A percentile compares a stretch with the other conserved stretches of the same genome.
Evolutionary conservation across 441 rosid species (phyloP).

Genomic region (Gossypium davidsonii): DNA sequence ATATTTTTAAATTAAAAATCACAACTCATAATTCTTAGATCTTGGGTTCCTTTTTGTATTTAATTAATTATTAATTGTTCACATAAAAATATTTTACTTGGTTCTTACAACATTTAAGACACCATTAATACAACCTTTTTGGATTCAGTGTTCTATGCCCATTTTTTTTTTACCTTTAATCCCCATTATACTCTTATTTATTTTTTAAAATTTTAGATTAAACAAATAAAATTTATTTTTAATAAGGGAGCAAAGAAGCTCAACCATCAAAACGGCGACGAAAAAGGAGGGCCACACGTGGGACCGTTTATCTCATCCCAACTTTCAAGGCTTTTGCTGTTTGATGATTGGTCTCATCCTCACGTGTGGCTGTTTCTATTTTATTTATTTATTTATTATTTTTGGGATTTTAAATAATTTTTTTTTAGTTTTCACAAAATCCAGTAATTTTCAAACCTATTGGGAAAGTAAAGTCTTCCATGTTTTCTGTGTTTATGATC

Average conservation of each 20-base stretch:
- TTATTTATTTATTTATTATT: neutral
- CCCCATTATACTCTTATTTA: too few relatives aligned
- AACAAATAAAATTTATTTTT: too few relatives aligned
- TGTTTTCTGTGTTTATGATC: slow-evolving; percentile 57
- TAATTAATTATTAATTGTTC: neutral
- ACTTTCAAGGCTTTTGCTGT: neutral
- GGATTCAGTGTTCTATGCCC: too few relatives aligned
- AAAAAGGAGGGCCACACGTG: slow-evolving; percentile 48
- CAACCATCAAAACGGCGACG: slow-evolving; percentile 67
- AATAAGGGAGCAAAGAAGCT: slow-evolving; percentile 14
- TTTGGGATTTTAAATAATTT: neutral
- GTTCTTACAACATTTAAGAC: neutral
- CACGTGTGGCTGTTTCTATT: slow-evolving; percentile 27
- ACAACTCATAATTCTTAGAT: neutral
- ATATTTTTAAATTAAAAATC: neutral
- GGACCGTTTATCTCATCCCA: neutral
- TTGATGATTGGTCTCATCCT: slow-evolving; percentile 32
- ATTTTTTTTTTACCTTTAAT: too few relatives aligned
- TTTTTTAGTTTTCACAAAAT: too few relatives aligned
- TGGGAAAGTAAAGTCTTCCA: slow-evolving; percentile 24
- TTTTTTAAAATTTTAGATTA: too few relatives aligned
- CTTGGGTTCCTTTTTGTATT: neutral
- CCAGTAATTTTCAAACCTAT: slow-evolving; percentile 20
- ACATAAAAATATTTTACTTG: neutral
- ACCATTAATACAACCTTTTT: slow-evolving; percentile 17